Evolutionary conservation across 345 rosid genomes (phyloP).

Genomic region (Sisymbrium irio): DNA sequence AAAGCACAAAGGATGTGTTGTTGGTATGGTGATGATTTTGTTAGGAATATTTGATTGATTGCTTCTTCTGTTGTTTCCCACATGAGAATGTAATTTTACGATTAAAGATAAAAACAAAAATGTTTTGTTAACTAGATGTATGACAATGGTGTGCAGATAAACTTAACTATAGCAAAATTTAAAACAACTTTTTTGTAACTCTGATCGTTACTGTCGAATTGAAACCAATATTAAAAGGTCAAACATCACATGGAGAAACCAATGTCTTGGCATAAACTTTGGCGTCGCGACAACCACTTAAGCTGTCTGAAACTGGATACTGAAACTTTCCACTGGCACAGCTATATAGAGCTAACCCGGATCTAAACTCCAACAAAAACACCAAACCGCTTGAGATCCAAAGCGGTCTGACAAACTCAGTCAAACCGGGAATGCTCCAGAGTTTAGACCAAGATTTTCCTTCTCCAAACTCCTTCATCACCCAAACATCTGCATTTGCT

Average conservation of each 20-base stretch:
- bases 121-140: neutral
- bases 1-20: neutral
- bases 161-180: neutral
- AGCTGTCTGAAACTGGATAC: constrained; percentile 15
- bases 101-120: neutral
- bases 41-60: constrained; percentile 23
- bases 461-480: constrained; percentile 32
- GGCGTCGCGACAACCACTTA: constrained; percentile 25
- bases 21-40: constrained; percentile 1
- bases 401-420: constrained; percentile 21
- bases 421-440: constrained; percentile 26
- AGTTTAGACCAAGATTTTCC: constrained; percentile 31
- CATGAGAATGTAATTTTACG: constrained; percentile 11
- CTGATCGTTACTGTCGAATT: neutral
- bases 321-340: constrained; percentile 7
- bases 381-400: constrained; percentile 31
- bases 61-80: constrained; percentile 18
- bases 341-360: constrained; percentile 36
- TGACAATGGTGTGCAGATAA: constrained; percentile 8
- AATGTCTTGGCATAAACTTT: constrained; percentile 30
- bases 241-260: constrained; percentile 28
- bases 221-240: neutral
- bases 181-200: neutral
- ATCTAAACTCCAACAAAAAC: constrained; percentile 35
- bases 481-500: constrained; percentile 33